A percentile compares a stretch with the other conserved stretches of the same genome.
Evolutionary conservation across 768 basidiomycete species (phyloP).

Genomic region (Naganishia kalamii): DNA sequence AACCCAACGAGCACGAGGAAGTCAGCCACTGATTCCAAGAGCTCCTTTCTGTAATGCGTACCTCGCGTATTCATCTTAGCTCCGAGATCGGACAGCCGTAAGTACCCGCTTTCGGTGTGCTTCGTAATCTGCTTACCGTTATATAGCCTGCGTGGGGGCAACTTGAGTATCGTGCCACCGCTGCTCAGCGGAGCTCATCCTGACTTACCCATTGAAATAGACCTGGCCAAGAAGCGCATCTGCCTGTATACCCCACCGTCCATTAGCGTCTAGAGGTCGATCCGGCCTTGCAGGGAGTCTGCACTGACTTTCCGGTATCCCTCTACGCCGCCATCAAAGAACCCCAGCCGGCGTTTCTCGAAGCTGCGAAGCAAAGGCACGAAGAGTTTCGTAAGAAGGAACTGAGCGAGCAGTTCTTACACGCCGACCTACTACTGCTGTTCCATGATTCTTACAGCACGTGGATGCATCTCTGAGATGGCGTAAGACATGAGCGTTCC

Average conservation of each 20-base stretch:
- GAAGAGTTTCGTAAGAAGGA: not conserved
- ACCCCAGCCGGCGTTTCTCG: slow-evolving; percentile 44
- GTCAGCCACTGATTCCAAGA: too few species aligned
- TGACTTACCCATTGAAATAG: slow-evolving; percentile 23
- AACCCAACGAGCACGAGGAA: too few species aligned
- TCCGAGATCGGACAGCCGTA: not conserved
- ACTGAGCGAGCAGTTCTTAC: not conserved
- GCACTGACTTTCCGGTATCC: slow-evolving; percentile 40
- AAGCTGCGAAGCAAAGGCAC: slow-evolving; percentile 25
- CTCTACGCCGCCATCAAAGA: slow-evolving; percentile 42
- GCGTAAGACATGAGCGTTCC: too few species aligned
- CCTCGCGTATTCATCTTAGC: slow-evolving; percentile 22
- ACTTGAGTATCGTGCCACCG: not conserved
- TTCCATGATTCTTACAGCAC: slow-evolving; percentile 39
- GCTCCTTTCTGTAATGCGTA: too few species aligned
- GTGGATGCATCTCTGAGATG: slow-evolving; percentile 22
- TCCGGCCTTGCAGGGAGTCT: not conserved
- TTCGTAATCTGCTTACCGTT: slow-evolving; percentile 14
- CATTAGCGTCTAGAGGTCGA: not conserved
- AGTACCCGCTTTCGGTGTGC: not conserved
- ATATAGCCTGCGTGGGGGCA: slow-evolving; percentile 10
- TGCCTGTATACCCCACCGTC: not conserved
- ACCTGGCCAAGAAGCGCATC: slow-evolving; percentile 24
- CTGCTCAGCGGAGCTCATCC: not conserved
- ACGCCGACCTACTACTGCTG: slow-evolving; percentile 42